Percentiles rank a stretch among this genome's conserved stretches.
These are phyloP conservation scores for Phytophthora nicotianae DNA, from an alignment of 352 stramenopile genomes.

Conservation along the genomic window DNA sequence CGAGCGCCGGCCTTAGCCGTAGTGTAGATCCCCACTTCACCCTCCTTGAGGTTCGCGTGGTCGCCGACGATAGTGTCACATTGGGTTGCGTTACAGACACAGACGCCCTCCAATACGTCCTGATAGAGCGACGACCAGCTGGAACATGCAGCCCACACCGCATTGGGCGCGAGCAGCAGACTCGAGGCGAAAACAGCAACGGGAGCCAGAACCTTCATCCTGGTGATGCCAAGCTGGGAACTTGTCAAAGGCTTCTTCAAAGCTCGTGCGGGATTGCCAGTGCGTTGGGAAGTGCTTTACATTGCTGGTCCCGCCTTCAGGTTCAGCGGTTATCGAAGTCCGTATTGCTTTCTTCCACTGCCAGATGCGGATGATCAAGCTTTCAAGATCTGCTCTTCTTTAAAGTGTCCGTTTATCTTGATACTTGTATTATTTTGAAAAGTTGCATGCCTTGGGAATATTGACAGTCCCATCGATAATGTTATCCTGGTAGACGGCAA, in stretches of 20 bases:
- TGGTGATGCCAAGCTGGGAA: slow-evolving; percentile 8
- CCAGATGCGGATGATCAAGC: background rate
- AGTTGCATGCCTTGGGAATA: background rate
- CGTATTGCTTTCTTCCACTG: slow-evolving; percentile 7
- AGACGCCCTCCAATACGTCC: slow-evolving; percentile 48
- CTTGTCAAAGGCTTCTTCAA: background rate
- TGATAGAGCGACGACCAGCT: slow-evolving; percentile 48
- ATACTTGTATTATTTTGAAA: background rate
- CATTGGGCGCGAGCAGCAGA: slow-evolving; percentile 3
- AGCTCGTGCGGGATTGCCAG: slow-evolving; percentile 1
- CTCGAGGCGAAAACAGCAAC: slow-evolving; percentile 3
- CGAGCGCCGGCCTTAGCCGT: slow-evolving; percentile 50
- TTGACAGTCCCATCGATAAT: slow-evolving; percentile 22
- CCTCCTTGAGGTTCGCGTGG: slow-evolving; percentile 26
- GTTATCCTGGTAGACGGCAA: slow-evolving; percentile 9
- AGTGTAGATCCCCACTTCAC: slow-evolving; percentile 48
- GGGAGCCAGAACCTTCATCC: slow-evolving; percentile 26
- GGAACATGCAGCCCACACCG: slow-evolving; percentile 8
- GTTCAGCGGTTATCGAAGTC: background rate
- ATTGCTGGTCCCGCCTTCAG: slow-evolving; percentile 1
- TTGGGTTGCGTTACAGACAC: slow-evolving; percentile 48
- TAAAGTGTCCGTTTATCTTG: slow-evolving; percentile 3
- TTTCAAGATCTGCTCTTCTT: slow-evolving; percentile 6
- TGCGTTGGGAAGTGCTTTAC: slow-evolving; percentile 7
- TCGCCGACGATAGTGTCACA: slow-evolving; percentile 37